These are phyloP conservation scores for Xylaria sp. DNA, from an alignment of 2,329 filamentous ascomycete species.

Conservation along the genomic window DNA sequence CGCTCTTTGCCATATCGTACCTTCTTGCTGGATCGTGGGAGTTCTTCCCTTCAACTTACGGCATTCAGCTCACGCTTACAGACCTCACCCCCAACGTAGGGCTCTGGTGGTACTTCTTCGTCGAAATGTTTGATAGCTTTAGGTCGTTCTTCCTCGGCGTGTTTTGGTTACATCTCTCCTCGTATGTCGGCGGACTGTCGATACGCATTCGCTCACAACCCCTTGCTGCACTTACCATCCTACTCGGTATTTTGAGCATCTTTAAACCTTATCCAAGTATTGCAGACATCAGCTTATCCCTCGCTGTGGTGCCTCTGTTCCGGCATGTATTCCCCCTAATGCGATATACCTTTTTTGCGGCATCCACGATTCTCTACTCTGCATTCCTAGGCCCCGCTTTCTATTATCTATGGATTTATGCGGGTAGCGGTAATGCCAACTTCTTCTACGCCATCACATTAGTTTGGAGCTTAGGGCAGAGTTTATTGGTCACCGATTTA, in stretches of 20 bases:
- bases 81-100: constrained; percentile 96
- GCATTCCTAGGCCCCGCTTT: constrained; percentile 92
- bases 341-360: constrained; percentile 90
- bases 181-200: constrained; percentile 88
- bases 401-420: constrained; percentile 98
- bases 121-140: constrained; percentile 99
- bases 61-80: constrained; percentile 88
- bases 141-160: constrained; percentile 96
- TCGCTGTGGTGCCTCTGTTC: constrained; percentile 85
- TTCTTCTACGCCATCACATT: constrained; percentile 99
- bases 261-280: constrained; percentile 98
- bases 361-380: constrained; percentile 86
- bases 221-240: constrained; percentile 83
- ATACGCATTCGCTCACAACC: constrained; percentile 87
- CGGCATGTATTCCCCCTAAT: constrained; percentile 93
- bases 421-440: constrained; percentile 96
- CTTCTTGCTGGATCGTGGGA: constrained; percentile 85
- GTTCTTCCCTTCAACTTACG: constrained; percentile 89
- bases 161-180: constrained; percentile 94
- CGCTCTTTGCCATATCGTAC: constrained; percentile 77
- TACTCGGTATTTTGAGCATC: constrained; percentile 89
- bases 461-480: constrained; percentile 95
- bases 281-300: constrained; percentile 86
- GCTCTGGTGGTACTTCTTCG: constrained; percentile 99
- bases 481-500: constrained; percentile 86